These are phyloP conservation scores for Murraya koenigii DNA, from an alignment of 345 rosid species.

Conservation along the genomic window DNA sequence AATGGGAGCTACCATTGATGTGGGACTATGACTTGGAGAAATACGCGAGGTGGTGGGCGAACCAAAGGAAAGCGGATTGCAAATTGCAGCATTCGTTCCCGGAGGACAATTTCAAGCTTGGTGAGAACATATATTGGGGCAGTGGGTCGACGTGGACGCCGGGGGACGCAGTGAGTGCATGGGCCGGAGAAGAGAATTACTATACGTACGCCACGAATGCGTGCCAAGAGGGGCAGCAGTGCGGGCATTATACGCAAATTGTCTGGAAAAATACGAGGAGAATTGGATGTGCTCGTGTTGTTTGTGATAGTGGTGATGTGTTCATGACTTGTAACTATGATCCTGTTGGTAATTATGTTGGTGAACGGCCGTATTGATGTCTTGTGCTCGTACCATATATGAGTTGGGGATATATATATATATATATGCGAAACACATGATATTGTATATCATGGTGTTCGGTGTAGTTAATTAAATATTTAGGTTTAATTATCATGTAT, in stretches of 20 bases:
- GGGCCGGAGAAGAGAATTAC: conserved; percentile 78
- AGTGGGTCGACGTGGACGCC: conserved; percentile 65
- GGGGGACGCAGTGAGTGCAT: conserved; percentile 55
- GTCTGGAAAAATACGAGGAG: conserved; percentile 69
- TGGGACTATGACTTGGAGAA: conserved; percentile 74
- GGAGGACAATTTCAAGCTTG: conserved; percentile 54
- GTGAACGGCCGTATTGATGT: conserved; percentile 63
- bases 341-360: conserved; percentile 81
- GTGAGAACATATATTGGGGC: conserved; percentile 88
- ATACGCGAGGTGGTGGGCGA: conserved; percentile 85
- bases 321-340: conserved; percentile 93
- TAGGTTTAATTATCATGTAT: too few species aligned
- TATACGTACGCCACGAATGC: conserved; percentile 52
- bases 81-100: conserved; percentile 61
- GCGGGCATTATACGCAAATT: conserved; percentile 89
- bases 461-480: too few species aligned
- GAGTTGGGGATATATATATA: background rate
- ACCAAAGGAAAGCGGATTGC: conserved; percentile 60
- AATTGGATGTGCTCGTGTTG: conserved; percentile 75
- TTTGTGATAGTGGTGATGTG: conserved; percentile 72
- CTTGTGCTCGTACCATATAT: background rate
- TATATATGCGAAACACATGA: too few species aligned
- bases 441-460: too few species aligned
- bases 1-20: conserved; percentile 59
- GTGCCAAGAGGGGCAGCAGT: conserved; percentile 60